Base-by-base conservation (phyloP, 805 yeast genomes). In the Nakazawaea peltata region DNA sequence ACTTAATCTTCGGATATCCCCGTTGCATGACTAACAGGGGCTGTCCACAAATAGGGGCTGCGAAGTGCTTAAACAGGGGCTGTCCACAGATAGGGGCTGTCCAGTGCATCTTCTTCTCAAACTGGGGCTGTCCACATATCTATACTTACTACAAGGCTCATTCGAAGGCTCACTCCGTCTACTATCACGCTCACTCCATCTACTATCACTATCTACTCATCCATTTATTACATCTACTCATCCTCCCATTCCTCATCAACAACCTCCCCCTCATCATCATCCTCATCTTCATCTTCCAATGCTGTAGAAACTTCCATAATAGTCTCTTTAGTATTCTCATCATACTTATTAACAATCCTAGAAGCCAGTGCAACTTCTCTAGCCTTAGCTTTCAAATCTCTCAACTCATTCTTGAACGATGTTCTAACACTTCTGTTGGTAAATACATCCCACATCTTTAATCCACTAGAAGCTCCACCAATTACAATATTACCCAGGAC, bases 361-460 rank as follows among this genome's bases (percentile, higher is more conserved):
- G 87, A 78, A 42, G 67, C 69, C 23, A 86, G 84, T 3, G 59
- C 49, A 18, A 53, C 53, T 37, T 54, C 51, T 47, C 71, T 69
- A 14, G 90, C 90, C 29, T 49, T 49, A 10, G 43, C 48, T 60
- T 81, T 85, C 33, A 81, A 56, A 2, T 51, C 54, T 34, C 55
- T 62, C 52, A 84, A 63, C 40, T 79, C 80, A 9, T 61, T 67
- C 32, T 69, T 72, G 58, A 90, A 80, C 3, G 81, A 62, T 31
- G 65, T 65, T 49, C 95, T 73, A 14, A 88, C 88, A 12, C 90
- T 69, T 42, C 74, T 65, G 61, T 92, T 92, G 35, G 85, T 73
- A 55, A 88, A 82, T 7, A 79, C 70, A 60, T 92, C 97, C 95
- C 97, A 92, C 63, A 92, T 71, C 63, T 87, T 88, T 56, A 92